Conservation (phyloP, 2,329 filamentous ascomycete genomes). For the Penicillium sp. region DNA sequence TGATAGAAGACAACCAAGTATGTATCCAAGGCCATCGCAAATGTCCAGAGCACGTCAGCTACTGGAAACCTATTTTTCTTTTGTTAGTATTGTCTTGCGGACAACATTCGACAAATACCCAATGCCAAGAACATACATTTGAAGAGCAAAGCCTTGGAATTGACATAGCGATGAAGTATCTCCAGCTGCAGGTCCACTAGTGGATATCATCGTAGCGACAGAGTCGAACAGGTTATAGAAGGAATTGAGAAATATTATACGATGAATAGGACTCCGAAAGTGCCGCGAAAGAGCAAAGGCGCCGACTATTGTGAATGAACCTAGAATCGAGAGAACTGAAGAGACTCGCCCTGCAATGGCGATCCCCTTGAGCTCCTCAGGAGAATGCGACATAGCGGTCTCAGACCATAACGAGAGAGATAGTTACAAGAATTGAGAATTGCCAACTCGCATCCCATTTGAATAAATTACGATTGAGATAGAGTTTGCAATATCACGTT, state of each 20-base stretch:
- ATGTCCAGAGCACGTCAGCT: slow-evolving; percentile 41
- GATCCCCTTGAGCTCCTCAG: slow-evolving; percentile 28
- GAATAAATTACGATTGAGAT: background rate
- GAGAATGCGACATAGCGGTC: slow-evolving; percentile 22
- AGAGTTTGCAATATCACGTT: slow-evolving; percentile 2
- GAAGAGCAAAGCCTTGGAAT: slow-evolving; percentile 42
- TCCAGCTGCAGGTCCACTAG: slow-evolving; percentile 38
- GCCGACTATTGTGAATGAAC: slow-evolving; percentile 37
- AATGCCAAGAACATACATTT: slow-evolving; percentile 31
- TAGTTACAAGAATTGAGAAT: background rate
- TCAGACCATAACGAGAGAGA: slow-evolving; percentile 1
- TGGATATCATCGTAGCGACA: slow-evolving; percentile 42
- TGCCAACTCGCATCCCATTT: background rate
- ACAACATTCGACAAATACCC: background rate
- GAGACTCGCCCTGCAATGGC: slow-evolving; percentile 33
- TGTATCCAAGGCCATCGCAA: slow-evolving; percentile 41
- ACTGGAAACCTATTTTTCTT: slow-evolving; percentile 35
- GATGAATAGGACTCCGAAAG: slow-evolving; percentile 43
- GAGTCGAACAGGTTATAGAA: slow-evolving; percentile 42
- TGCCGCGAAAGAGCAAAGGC: slow-evolving; percentile 35
- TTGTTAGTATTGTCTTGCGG: background rate
- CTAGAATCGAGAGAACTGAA: slow-evolving; percentile 36
- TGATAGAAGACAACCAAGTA: slow-evolving; percentile 40
- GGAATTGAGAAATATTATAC: slow-evolving; percentile 42
- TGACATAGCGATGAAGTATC: slow-evolving; percentile 36